A percentile compares a stretch with the other conserved stretches of the same genome.
Conservation (phyloP, 768 basidiomycete species). For the Boletus fagicola region DNA sequence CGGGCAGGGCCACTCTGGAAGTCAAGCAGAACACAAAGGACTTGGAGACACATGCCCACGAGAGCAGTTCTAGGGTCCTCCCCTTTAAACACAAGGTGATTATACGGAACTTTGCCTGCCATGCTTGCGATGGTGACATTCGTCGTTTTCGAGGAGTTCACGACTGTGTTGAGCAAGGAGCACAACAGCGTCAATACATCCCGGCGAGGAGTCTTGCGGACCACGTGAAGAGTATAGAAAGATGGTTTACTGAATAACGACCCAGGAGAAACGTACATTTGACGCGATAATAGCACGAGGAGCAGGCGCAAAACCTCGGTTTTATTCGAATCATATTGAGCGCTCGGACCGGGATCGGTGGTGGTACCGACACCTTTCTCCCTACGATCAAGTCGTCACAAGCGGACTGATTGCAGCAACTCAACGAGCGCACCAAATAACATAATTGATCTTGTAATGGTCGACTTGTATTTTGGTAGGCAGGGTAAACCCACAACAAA, state of each 20-base stretch:
- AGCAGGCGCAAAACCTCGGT: constrained; percentile 88
- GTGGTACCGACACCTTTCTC: constrained; percentile 95
- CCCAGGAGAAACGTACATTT: constrained; percentile 78
- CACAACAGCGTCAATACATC: constrained; percentile 91
- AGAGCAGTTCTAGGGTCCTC: constrained; percentile 75
- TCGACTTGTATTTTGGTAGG: constrained; percentile 74
- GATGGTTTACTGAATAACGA: constrained; percentile 72
- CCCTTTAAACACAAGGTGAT: constrained; percentile 87
- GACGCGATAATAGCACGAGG: constrained; percentile 83
- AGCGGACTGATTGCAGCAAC: constrained; percentile 2
- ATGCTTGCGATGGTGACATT: constrained; percentile 61
- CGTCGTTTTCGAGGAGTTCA: constrained; percentile 60
- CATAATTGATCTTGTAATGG: constrained; percentile 80
- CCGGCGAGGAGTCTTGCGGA: constrained; percentile 71
- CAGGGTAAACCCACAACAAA: constrained; percentile 92
- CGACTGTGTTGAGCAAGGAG: constrained; percentile 87
- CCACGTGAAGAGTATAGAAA: constrained; percentile 72
- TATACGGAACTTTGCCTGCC: constrained; percentile 81
- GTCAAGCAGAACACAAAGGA: constrained; percentile 72
- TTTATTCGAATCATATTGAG: constrained; percentile 73
- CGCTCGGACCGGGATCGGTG: constrained; percentile 60
- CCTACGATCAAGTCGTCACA: constrained; percentile 45
- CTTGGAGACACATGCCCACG: constrained; percentile 73
- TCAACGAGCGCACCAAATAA: constrained; percentile 69
- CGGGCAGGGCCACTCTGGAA: constrained; percentile 76